A percentile compares a stretch with the other conserved stretches of the same genome.
Evolutionary conservation across 2,329 filamentous ascomycete species (phyloP).

Genomic region (Xylaria sp.): DNA sequence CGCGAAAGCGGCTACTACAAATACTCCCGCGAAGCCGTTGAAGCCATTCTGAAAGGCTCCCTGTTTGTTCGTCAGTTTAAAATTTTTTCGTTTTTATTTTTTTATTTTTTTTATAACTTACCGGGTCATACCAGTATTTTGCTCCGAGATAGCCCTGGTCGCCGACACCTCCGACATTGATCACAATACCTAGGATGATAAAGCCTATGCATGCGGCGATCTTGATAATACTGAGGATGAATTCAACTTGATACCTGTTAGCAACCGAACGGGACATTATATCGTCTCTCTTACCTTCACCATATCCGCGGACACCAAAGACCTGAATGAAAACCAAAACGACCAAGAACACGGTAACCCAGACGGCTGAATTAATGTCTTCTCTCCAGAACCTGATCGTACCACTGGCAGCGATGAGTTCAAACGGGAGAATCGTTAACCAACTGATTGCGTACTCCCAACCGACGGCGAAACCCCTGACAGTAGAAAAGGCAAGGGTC

Average conservation of each 20-base stretch:
- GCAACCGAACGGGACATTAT: conserved; percentile 35
- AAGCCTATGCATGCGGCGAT: conserved; percentile 69
- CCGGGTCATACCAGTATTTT: conserved; percentile 67
- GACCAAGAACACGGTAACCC: conserved; percentile 67
- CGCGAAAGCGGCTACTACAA: conserved; percentile 63
- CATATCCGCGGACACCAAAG: conserved; percentile 68
- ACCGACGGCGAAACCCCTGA: conserved; percentile 63
- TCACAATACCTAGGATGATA: conserved; percentile 71
- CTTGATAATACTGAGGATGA: conserved; percentile 67
- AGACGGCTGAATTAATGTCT: conserved; percentile 63
- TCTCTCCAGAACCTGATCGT: conserved; percentile 66
- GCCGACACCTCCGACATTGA: conserved; percentile 68
- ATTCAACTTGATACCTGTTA: conserved; percentile 60
- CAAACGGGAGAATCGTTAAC: conserved; percentile 63
- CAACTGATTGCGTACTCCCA: conserved; percentile 65
- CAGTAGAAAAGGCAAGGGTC: neutral
- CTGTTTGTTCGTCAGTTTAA: too few species aligned
- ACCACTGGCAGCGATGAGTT: conserved; percentile 64
- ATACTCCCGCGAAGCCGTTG: conserved; percentile 62
- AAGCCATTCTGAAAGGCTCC: conserved; percentile 65
- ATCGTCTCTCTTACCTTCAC: conserved; percentile 54
- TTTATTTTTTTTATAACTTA: too few species aligned
- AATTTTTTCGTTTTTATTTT: too few species aligned
- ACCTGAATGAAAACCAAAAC: conserved; percentile 63
- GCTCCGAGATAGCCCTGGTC: conserved; percentile 69